These are phyloP conservation scores for Saturnispora sanitii DNA, from an alignment of 805 yeast genomes.

Conservation along the genomic window DNA sequence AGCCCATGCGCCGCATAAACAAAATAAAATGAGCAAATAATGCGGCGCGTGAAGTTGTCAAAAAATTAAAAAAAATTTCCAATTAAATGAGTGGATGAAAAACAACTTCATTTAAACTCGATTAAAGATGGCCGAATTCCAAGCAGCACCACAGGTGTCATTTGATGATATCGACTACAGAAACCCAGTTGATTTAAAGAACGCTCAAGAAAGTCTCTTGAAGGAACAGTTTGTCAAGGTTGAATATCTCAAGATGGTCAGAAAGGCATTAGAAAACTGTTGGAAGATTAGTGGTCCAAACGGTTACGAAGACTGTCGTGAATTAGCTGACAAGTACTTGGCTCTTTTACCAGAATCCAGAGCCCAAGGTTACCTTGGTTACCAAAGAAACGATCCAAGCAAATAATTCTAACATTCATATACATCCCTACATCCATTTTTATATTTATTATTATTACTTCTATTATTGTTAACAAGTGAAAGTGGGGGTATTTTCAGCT, in stretches of 20 bases:
- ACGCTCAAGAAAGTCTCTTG: slow-evolving; percentile 68
- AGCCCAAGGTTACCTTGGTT: slow-evolving; percentile 68
- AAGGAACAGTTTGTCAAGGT: slow-evolving; percentile 75
- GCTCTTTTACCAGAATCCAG: slow-evolving; percentile 64
- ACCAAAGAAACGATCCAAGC: slow-evolving; percentile 81
- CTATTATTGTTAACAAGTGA: too few relatives aligned
- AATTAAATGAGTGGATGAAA: not conserved
- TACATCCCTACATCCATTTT: not conserved
- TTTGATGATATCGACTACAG: slow-evolving; percentile 76
- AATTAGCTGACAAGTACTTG: slow-evolving; percentile 65
- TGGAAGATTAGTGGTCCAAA: slow-evolving; percentile 50
- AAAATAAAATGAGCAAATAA: not conserved
- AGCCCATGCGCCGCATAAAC: too few relatives aligned
- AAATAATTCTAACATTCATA: slow-evolving; percentile 38
- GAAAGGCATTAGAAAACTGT: slow-evolving; percentile 70
- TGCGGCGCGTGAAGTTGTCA: not conserved
- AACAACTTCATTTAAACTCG: not conserved
- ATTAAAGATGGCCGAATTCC: slow-evolving; percentile 14
- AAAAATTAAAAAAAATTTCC: not conserved
- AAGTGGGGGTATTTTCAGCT: too few relatives aligned
- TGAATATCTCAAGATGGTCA: slow-evolving; percentile 54
- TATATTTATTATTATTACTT: slow-evolving; percentile 2
- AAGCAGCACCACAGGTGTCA: slow-evolving; percentile 58
- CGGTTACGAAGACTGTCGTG: slow-evolving; percentile 71
- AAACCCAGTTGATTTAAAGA: slow-evolving; percentile 48